Conservation (phyloP, 2,329 filamentous ascomycete species). For the Cercospora nicotianae region DNA sequence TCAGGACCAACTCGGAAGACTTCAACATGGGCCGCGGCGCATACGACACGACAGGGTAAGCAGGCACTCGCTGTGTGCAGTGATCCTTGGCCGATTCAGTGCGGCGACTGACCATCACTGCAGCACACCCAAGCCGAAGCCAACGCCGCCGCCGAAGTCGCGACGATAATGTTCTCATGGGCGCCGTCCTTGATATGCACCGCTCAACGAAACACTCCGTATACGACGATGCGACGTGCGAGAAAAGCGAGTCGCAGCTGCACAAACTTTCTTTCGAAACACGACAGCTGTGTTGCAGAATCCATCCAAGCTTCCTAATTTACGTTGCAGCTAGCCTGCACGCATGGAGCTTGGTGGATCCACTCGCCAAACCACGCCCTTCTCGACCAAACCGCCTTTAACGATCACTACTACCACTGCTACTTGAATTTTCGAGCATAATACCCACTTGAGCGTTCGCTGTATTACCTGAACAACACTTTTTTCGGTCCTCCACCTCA, state of each 20-base stretch:
- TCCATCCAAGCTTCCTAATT: conserved; percentile 14
- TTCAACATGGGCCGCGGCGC: conserved; percentile 52
- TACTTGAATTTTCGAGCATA: conserved; percentile 23
- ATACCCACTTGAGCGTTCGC: conserved; percentile 28
- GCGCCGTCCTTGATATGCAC: neutral
- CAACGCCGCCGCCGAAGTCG: conserved; percentile 38
- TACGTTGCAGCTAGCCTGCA: conserved; percentile 18
- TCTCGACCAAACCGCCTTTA: conserved; percentile 7
- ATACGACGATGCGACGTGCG: conserved; percentile 6
- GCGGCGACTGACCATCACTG: conserved; percentile 15
- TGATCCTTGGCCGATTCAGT: neutral
- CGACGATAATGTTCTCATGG: conserved; percentile 24
- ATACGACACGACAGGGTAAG: conserved; percentile 50
- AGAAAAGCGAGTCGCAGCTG: conserved; percentile 5
- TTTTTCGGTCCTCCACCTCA: conserved; percentile 15
- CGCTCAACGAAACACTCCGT: conserved; percentile 1
- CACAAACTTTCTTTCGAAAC: conserved; percentile 14
- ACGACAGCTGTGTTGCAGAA: neutral
- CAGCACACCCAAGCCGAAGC: conserved; percentile 47
- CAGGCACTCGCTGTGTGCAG: neutral
- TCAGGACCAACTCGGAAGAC: conserved; percentile 41
- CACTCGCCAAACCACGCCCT: conserved; percentile 8
- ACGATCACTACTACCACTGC: conserved; percentile 11
- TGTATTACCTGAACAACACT: conserved; percentile 17
- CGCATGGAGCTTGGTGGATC: conserved; percentile 9